Evolutionary conservation across 441 rosid species (phyloP).

Genomic region (Bocquillonia castaneifolia): DNA sequence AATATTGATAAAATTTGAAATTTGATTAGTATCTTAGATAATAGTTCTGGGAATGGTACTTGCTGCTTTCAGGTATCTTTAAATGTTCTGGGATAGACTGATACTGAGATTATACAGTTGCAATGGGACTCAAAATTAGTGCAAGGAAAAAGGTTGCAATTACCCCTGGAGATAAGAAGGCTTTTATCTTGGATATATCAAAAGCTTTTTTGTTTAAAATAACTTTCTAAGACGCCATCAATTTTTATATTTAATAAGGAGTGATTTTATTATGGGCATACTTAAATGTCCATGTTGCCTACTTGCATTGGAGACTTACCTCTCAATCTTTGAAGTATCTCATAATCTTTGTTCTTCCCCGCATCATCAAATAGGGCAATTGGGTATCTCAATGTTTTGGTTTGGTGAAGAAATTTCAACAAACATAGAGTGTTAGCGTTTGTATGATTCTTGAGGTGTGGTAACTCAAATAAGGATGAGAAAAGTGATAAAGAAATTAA

Average conservation of each 20-base stretch:
- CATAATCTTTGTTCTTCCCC: not conserved
- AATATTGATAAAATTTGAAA: not conserved
- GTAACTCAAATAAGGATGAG: not conserved
- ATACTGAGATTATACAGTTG: not conserved
- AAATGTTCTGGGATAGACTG: too few species aligned
- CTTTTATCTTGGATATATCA: not conserved
- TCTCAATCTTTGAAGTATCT: not conserved
- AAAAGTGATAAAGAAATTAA: not conserved
- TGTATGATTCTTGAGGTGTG: not conserved
- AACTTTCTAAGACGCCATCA: not conserved
- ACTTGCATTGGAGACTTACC: not conserved
- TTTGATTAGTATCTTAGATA: not conserved
- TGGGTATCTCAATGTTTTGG: not conserved
- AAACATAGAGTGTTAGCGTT: not conserved
- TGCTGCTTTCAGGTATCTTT: not conserved
- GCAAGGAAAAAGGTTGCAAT: not conserved
- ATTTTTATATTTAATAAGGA: not conserved
- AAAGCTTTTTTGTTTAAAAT: not conserved
- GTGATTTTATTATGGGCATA: not conserved
- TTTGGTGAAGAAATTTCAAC: not conserved
- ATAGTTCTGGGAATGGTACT: not conserved
- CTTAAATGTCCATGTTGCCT: not conserved
- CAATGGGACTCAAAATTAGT: not conserved
- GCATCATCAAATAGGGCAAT: not conserved
- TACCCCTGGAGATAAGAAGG: not conserved